Evolutionary conservation across 2,329 filamentous ascomycete species (phyloP).

Genomic region (Xylariaceae sp.): DNA sequence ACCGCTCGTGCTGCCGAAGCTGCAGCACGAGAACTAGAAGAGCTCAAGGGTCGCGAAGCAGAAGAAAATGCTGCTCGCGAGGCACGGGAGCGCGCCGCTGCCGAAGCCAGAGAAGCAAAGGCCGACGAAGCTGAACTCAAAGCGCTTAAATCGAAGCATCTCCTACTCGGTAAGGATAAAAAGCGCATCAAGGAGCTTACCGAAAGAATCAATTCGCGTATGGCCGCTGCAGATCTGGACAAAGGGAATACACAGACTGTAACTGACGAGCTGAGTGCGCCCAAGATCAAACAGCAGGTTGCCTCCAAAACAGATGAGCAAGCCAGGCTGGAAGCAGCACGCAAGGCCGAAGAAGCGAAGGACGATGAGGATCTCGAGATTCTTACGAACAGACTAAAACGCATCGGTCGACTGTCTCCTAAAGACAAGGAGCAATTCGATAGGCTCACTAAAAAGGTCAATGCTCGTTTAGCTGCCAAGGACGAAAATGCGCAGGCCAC

Average conservation of each 20-base stretch:
- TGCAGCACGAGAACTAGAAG: constrained; percentile 5
- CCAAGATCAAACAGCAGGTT: constrained; percentile 12
- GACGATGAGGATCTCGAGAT: background rate
- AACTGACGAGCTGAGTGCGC: constrained; percentile 5
- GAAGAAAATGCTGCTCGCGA: constrained; percentile 2
- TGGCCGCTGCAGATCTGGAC: background rate
- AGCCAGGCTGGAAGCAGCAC: background rate
- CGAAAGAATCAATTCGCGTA: constrained; percentile 13
- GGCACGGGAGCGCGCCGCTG: constrained; percentile 6
- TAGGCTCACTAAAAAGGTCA: too few relatives aligned
- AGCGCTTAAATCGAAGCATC: constrained; percentile 6
- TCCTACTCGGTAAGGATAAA: constrained; percentile 6
- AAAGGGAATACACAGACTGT: background rate
- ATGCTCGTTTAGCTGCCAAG: too few relatives aligned
- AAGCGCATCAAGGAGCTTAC: constrained; percentile 13
- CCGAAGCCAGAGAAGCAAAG: constrained; percentile 3
- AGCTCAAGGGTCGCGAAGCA: background rate
- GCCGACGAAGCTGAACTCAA: background rate
- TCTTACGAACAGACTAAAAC: constrained; percentile 2
- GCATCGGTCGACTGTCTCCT: too few relatives aligned
- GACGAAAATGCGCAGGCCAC: background rate
- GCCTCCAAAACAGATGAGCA: constrained; percentile 21
- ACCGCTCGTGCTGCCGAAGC: background rate
- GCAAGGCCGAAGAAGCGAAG: background rate
- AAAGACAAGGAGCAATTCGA: too few relatives aligned